Evolutionary conservation across 108 stramenopile species (phyloP), one percentile per base, ranked within the genome.

Genomic region (Nannochloropsis gaditana): DNA sequence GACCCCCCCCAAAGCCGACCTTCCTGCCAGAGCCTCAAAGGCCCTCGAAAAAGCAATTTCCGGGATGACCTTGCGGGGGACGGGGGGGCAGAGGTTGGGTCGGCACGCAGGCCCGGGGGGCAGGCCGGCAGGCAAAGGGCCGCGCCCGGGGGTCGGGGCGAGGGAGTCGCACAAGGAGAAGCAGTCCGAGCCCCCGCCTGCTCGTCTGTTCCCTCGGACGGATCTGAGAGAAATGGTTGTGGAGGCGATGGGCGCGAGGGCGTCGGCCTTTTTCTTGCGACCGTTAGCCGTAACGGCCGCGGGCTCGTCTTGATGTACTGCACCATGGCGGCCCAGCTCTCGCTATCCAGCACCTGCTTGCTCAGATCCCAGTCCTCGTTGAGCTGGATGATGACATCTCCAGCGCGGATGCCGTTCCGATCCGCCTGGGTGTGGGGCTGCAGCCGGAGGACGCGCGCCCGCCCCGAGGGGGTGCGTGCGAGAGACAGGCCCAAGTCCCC

Each of bases 391-490:
- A 73, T 73, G 59, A 73, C n/a, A 2, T 73, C 59, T 2, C 59
- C 59, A 15, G 59, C 19, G 15, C n/a, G 5, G 59, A 73, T n/a
- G 19, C 59, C 59, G 8, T 73, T 73, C 19, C 59, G 59, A 73
- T 73, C n/a, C 59, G 59, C 8, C n/a, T 8, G 59, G 59, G 59
- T 73, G 59, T 73, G 59, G 8, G 59, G 59, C 19, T n/a, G 59
- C 19, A 73, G 2, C 19, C 59, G 59, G 19, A 73, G n/a, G 59
- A 73, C 59, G 59, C n/a, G 59, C 5, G 59, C 59, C n/a, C 8
- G 59, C n/a, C 59, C 59, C 59, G 59, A 73, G 59, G 59, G 59
- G n/a, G 59, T 73, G 5, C 59, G 59, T 73, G 15, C n/a, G 59
- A 73, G 15, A n/a, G 59, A n/a, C 19, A 73, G 15, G 19, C 59